Evolutionary conservation across 306 rosid species (phyloP).

Genomic region (Crotalaria pallida): DNA sequence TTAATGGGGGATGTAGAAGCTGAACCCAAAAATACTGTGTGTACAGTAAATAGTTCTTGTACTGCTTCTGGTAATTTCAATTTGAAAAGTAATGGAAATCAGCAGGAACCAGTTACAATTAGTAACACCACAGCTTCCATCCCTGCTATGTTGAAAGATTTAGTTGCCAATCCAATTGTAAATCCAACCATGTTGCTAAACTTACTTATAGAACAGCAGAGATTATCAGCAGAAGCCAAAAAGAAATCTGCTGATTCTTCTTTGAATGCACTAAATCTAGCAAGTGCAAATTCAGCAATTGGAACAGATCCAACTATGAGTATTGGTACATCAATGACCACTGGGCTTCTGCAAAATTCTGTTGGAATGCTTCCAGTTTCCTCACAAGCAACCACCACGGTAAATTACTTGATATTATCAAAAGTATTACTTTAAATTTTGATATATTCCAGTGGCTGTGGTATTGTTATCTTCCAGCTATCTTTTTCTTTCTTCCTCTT

Average conservation of each 20-base stretch:
- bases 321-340: conserved; percentile 38
- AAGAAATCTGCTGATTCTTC: conserved; percentile 47
- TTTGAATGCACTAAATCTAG: conserved; percentile 9
- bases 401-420: conserved; percentile 34
- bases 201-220: conserved; percentile 53
- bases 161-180: conserved; percentile 76
- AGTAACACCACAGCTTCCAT: conserved; percentile 35
- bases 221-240: conserved; percentile 48
- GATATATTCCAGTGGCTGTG: neutral
- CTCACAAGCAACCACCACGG: conserved; percentile 47
- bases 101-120: conserved; percentile 27
- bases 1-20: conserved; percentile 34
- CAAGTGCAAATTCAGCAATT: conserved; percentile 27
- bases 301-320: conserved; percentile 45
- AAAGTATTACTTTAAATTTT: neutral
- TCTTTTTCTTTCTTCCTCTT: neutral
- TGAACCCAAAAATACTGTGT: conserved; percentile 36
- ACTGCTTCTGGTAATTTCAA: conserved; percentile 21
- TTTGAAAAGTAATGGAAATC: conserved; percentile 43
- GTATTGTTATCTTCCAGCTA: neutral
- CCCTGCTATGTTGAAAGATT: conserved; percentile 58
- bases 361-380: conserved; percentile 41
- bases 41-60: conserved; percentile 26
- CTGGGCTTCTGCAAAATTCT: conserved; percentile 48
- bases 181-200: conserved; percentile 71